Conservation (phyloP, 306 rosid genomes). For the Prunus kanzakura region DNA sequence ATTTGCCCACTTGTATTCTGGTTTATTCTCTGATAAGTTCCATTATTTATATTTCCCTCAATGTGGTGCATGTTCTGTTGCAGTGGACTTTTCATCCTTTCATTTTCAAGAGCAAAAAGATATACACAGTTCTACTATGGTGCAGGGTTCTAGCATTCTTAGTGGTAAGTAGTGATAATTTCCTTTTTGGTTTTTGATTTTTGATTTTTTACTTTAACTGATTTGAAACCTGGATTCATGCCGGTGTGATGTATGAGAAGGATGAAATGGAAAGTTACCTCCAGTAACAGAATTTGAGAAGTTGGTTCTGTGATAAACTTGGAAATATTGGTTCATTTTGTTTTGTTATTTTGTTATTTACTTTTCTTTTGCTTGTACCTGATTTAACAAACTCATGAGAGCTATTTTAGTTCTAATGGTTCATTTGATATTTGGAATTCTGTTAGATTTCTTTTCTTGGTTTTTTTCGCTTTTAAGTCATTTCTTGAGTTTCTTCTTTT, state of each 20-base stretch:
- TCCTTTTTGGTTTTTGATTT: neutral
- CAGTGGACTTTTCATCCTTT: conserved; percentile 99
- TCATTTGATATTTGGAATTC: neutral
- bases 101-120: conserved; percentile 83
- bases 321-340: neutral
- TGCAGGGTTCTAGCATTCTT: conserved; percentile 94
- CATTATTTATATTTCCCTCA: conserved; percentile 3
- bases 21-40: neutral
- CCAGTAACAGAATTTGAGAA: neutral
- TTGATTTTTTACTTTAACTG: neutral
- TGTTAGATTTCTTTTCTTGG: neutral
- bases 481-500: neutral
- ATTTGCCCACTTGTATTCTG: neutral
- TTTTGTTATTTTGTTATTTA: neutral
- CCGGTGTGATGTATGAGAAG: neutral
- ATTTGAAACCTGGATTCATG: neutral
- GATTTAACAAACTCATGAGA: neutral
- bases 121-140: conserved; percentile 91
- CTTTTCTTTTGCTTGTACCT: neutral
- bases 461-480: neutral
- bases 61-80: conserved; percentile 37
- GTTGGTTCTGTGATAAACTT: neutral
- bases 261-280: neutral
- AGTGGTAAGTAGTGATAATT: conserved; percentile 64
- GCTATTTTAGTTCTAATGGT: neutral